phyloP scores from a whole-genome alignment of 805 yeast genomes.

The Metschnikowia gelsemii region DNA sequence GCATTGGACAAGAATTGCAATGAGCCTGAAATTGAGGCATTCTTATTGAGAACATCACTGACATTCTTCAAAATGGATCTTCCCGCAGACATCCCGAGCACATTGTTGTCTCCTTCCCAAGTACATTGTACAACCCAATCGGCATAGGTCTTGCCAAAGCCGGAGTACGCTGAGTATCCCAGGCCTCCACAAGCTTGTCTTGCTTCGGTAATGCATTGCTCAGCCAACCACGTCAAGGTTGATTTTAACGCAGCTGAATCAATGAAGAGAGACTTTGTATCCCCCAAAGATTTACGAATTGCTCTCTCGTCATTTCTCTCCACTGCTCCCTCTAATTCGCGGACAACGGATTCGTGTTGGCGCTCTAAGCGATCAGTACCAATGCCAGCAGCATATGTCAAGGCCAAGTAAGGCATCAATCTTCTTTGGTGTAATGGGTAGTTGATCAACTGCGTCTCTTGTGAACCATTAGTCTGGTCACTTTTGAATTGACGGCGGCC shows the following conservation, averaged over 20 bases:
- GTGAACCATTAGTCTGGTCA: conserved; percentile 13
- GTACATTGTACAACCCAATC: conserved; percentile 51
- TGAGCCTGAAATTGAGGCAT: conserved; percentile 14
- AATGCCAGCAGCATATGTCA: conserved; percentile 36
- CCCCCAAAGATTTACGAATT: conserved; percentile 34
- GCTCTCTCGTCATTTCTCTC: conserved; percentile 30
- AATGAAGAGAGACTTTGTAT: conserved; percentile 43
- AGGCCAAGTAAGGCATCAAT: conserved; percentile 45
- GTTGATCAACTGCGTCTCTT: conserved; percentile 44
- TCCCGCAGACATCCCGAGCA: conserved; percentile 43
- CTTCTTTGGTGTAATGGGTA: conserved; percentile 48
- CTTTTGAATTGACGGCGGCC: conserved; percentile 47
- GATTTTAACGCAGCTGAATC: conserved; percentile 47
- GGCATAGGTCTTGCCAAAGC: conserved; percentile 44
- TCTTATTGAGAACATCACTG: conserved; percentile 25
- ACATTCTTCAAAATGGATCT: conserved; percentile 38
- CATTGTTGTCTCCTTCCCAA: conserved; percentile 51
- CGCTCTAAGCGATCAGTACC: conserved; percentile 41
- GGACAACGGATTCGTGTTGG: conserved; percentile 31
- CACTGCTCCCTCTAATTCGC: conserved; percentile 39
- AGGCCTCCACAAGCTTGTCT: conserved; percentile 51
- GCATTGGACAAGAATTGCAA: conserved; percentile 20
- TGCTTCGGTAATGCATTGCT: conserved; percentile 40
- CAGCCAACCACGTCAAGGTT: conserved; percentile 45
- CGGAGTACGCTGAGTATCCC: conserved; percentile 46